Percentiles rank a stretch among this genome's conserved stretches.
phyloP scores from a whole-genome alignment of 495 filamentous ascomycete genomes.

The Clavariopsis aquatica region DNA sequence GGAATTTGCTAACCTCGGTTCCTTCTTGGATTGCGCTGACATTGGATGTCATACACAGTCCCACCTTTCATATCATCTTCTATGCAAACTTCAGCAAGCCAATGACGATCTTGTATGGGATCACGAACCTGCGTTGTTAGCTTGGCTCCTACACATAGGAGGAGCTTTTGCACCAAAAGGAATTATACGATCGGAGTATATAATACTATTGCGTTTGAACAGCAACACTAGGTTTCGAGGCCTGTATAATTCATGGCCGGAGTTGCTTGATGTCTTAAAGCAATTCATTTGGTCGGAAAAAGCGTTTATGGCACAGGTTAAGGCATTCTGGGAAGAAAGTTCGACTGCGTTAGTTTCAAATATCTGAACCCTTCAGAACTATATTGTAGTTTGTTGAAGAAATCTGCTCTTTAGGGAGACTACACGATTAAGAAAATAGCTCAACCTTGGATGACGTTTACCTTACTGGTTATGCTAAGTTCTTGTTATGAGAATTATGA shows the following conservation, averaged over 20 bases:
- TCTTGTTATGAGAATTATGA: neutral
- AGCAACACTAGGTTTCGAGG: neutral
- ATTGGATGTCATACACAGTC: constrained; percentile 39
- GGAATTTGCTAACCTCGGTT: neutral
- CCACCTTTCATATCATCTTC: constrained; percentile 45
- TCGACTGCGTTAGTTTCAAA: neutral
- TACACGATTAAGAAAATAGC: neutral
- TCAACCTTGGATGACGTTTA: neutral
- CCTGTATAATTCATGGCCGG: constrained; percentile 39
- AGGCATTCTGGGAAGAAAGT: constrained; percentile 40
- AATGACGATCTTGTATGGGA: constrained; percentile 41
- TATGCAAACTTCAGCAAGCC: constrained; percentile 40
- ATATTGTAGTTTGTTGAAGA: neutral
- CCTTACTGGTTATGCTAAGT: neutral
- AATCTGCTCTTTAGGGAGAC: neutral
- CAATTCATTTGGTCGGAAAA: constrained; percentile 49
- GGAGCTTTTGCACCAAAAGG: constrained; percentile 47
- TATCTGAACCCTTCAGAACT: neutral
- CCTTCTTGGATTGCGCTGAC: constrained; percentile 3
- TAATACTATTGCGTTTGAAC: constrained; percentile 39
- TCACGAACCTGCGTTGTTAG: constrained; percentile 39
- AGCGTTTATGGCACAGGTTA: constrained; percentile 42
- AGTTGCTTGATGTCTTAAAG: constrained; percentile 40
- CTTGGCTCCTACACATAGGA: constrained; percentile 48
- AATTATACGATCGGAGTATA: constrained; percentile 42